phyloP scores from a whole-genome alignment of 2,329 filamentous ascomycete genomes.

The Verticillium nubilum region DNA sequence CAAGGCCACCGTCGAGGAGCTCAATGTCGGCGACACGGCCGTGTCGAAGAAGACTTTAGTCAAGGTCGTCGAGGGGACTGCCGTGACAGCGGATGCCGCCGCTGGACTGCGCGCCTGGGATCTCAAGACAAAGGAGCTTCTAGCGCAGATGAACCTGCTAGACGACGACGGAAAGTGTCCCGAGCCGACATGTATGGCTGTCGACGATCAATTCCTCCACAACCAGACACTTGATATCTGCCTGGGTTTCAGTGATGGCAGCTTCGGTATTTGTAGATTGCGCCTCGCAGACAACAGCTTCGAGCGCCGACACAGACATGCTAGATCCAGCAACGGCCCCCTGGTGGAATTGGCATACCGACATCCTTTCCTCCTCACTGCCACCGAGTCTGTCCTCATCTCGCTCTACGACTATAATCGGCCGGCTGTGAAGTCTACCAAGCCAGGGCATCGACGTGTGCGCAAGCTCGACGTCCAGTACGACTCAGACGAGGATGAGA shows the following conservation, averaged over 20 bases:
- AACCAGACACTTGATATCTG: conserved; percentile 50
- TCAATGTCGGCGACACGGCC: conserved; percentile 45
- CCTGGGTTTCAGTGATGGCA: conserved; percentile 67
- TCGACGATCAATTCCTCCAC: conserved; percentile 48
- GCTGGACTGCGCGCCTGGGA: conserved; percentile 77
- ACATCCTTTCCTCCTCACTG: conserved; percentile 72
- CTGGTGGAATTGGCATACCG: conserved; percentile 67
- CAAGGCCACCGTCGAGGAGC: conserved; percentile 72
- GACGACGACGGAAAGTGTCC: conserved; percentile 14
- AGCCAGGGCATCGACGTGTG: neutral
- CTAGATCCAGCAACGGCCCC: conserved; percentile 56
- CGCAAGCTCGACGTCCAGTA: neutral
- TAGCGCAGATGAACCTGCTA: conserved; percentile 43
- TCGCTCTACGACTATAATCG: conserved; percentile 66
- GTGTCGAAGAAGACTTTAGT: conserved; percentile 58
- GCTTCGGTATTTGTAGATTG: conserved; percentile 65
- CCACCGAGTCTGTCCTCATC: conserved; percentile 67
- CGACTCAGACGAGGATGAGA: conserved; percentile 13
- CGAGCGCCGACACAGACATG: conserved; percentile 49
- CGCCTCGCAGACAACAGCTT: conserved; percentile 39
- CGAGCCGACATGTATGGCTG: conserved; percentile 57
- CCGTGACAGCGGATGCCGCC: conserved; percentile 67
- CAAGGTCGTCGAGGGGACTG: conserved; percentile 69
- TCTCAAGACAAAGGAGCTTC: conserved; percentile 54
- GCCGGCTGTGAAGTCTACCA: conserved; percentile 3